Evolutionary conservation across 2,329 filamentous ascomycete genomes (phyloP).

Genomic region (Botrytis fragariae): DNA sequence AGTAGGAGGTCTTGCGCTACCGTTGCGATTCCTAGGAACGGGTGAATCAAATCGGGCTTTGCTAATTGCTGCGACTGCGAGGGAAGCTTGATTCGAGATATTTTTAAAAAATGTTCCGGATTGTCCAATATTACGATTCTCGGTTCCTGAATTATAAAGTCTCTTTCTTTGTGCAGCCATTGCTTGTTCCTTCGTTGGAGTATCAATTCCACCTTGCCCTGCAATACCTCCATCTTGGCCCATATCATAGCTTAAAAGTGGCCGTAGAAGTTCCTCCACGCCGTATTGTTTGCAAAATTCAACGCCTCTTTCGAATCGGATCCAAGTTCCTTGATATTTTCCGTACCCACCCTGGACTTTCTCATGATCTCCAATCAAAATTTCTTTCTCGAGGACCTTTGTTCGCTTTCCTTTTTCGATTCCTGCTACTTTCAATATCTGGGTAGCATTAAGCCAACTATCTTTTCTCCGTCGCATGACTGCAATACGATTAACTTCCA

Average conservation of each 20-base stretch:
- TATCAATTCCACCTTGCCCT: constrained; percentile 77
- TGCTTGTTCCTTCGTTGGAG: constrained; percentile 96
- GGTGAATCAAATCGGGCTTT: constrained; percentile 93
- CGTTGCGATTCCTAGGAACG: constrained; percentile 59
- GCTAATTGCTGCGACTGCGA: constrained; percentile 92
- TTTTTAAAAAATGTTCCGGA: constrained; percentile 95
- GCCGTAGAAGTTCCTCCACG: constrained; percentile 73
- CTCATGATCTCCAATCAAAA: constrained; percentile 92
- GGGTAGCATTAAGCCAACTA: constrained; percentile 96
- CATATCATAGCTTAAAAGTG: constrained; percentile 78
- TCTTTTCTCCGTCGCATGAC: constrained; percentile 96
- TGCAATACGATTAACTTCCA: constrained; percentile 90
- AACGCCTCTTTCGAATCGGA: constrained; percentile 85
- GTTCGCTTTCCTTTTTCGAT: constrained; percentile 98
- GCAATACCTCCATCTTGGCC: constrained; percentile 70
- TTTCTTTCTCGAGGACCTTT: constrained; percentile 97
- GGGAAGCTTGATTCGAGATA: constrained; percentile 89
- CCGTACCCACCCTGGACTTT: constrained; percentile 98
- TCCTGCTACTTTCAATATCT: constrained; percentile 95
- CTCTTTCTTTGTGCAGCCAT: constrained; percentile 95
- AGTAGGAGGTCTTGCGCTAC: constrained; percentile 62
- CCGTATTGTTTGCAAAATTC: constrained; percentile 83
- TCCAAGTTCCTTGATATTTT: constrained; percentile 99
- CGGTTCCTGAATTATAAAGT: constrained; percentile 75
- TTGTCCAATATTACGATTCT: constrained; percentile 63